Base-by-base conservation (phyloP, 2,329 filamentous ascomycete genomes). In the Aureobasidium lini region DNA sequence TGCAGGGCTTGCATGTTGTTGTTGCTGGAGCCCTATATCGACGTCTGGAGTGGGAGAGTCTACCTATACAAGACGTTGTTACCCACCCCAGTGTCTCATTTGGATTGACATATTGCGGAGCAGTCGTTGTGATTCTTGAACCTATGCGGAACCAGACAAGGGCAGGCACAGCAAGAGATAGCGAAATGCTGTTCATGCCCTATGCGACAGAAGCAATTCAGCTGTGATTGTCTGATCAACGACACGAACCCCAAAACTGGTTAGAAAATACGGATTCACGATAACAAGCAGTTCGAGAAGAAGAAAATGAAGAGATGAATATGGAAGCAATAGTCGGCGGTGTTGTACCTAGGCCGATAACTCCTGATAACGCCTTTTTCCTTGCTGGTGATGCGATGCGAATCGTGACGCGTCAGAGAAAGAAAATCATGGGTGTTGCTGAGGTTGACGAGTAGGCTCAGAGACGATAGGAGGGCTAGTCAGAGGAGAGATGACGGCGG, bases 401-500 rank as follows among this genome's bases (percentile, higher is more conserved):
- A 46, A n/a, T 46, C 39, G 18, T 42, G 10, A 37, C n/a, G n/a
- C 48, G 48, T 52, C 23, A 52, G 36, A 52, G 8, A 13, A 44
- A 9, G 11, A 7, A 15, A 2, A 18, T 43, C n/a, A 28, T 7
- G 39, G 6, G 7, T 34, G n/a, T 56, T 46, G 52, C 2, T 43
- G 36, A 44, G n/a, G 50, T 42, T 16, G 37, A 2, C 31, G 40
- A 28, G 52, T 10, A 11, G 54, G 54, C 18, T 57, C 54, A 15
- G 43, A 40, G 18, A 48, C 40, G 34, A 48, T 23, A 15, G 43
- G 54, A 31, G 54, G 54, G 23, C 54, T 48, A 11, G 43, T 40
- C 28, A 57, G 28, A 29, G 54, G 54, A 16, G 54, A 57, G 16
- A 57, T 34, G 23, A 57, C 34, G n/a, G 54, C 54, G n/a, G 54